Evolutionary conservation across 2,329 filamentous ascomycete genomes (phyloP), one percentile per base, ranked within the genome.

Genomic region (Fusarium buharicum): DNA sequence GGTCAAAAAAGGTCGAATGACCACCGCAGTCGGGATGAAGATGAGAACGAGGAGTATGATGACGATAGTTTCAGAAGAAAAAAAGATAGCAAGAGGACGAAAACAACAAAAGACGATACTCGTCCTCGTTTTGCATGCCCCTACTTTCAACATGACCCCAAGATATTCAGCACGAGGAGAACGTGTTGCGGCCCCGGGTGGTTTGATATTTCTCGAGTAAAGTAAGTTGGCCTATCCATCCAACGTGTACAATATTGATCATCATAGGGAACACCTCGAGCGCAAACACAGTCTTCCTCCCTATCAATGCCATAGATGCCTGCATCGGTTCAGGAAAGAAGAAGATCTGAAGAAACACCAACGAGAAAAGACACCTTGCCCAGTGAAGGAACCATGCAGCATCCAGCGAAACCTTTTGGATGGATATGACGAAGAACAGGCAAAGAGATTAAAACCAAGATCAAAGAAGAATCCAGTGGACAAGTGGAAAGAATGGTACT

Each of bases 41-140:
- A 72, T n/a, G 67, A 73, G n/a, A 50, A 57, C 17, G 64, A 55
- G 11, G 57, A 65, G 20, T 72, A 69, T 10, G 73, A 67, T 14
- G 74, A 66, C 14, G 67, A 69, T 16, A 68, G 68, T 6, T 70
- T 24, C 9, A 70, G 72, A n/a, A 72, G 72, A 53, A 73, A 72
- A 22, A 64, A 64, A 40, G 71, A 72, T 2, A 76, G 66, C 46
- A 78, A 78, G 55, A 74, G 76, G 27, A 72, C 73, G 22, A 77
- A 73, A 59, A 77, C 66, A 33, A 75, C 67, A 37, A 71, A 73
- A 6, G 66, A 66, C 8, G 71, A 74, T 18, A 56, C 55, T 5
- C 69, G 70, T 27, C 59, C 56, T 14, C 70, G 68, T 24, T 73
- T 73, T 30, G 76, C 75, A 12, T 78, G 76, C 17, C 76, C 76